phyloP scores from a whole-genome alignment of 768 basidiomycete genomes.

The Rhodotorula babjevae region DNA sequence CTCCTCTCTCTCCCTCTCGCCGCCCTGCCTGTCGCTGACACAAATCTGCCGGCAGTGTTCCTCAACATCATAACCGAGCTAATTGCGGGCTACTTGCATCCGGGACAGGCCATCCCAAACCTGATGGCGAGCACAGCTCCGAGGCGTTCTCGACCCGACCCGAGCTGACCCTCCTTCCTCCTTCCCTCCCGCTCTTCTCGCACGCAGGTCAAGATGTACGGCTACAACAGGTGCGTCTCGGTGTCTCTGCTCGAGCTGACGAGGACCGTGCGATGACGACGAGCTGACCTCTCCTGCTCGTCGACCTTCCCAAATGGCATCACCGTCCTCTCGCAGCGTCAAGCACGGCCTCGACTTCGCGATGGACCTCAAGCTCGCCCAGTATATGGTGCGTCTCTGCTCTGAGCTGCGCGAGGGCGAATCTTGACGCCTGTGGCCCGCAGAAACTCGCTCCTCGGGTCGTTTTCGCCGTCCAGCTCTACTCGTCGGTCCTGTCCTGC shows the following conservation, averaged over 20 bases:
- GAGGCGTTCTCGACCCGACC: slow-evolving; percentile 67
- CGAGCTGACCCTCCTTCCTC: slow-evolving; percentile 69
- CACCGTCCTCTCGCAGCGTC: neutral
- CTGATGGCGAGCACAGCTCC: slow-evolving; percentile 69
- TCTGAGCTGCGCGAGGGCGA: slow-evolving; percentile 40
- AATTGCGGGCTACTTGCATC: slow-evolving; percentile 77
- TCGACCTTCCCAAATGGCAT: neutral
- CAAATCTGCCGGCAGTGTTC: too few species aligned
- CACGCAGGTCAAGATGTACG: too few species aligned
- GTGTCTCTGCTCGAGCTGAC: neutral
- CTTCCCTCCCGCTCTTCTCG: slow-evolving; percentile 61
- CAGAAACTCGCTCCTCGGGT: too few species aligned
- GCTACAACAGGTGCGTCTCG: too few species aligned
- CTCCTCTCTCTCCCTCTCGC: neutral
- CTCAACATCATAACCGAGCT: slow-evolving; percentile 79
- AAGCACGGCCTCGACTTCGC: neutral
- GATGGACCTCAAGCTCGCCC: slow-evolving; percentile 71
- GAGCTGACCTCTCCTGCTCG: too few species aligned
- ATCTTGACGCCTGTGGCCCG: too few species aligned
- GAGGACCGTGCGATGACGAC: too few species aligned
- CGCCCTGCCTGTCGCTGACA: too few species aligned
- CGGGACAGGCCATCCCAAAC: slow-evolving; percentile 82
- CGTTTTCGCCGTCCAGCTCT: slow-evolving; percentile 52
- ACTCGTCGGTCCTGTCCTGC: slow-evolving; percentile 46
- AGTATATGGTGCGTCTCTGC: slow-evolving; percentile 80